Evolutionary conservation across 192 early-diverging fungal genomes (phyloP).

Genomic region (Chytriomyces sp.): DNA sequence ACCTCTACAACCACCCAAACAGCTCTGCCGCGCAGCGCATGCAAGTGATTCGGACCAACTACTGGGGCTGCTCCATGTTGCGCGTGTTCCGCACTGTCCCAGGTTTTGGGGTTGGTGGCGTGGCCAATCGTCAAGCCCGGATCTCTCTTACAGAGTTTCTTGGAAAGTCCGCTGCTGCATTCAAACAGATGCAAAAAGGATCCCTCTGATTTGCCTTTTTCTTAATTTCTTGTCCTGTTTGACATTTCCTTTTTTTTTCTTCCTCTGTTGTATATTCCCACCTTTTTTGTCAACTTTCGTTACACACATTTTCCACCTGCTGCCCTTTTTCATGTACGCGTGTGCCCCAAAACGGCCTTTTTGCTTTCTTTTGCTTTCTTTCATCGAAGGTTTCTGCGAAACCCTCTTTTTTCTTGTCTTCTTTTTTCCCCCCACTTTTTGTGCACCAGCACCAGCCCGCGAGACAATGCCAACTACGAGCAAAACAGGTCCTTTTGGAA

Average conservation of each 20-base stretch:
- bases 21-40: background rate
- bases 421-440: too few species aligned
- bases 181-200: background rate
- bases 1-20: slow-evolving; percentile 49
- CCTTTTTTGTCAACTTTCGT: background rate
- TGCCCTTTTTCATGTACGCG: too few species aligned
- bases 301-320: too few species aligned
- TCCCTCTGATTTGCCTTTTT: background rate
- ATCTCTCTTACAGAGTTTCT: background rate
- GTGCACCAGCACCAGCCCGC: too few species aligned
- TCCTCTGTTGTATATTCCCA: background rate
- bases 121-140: slow-evolving; percentile 35
- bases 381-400: too few species aligned
- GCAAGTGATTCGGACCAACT: slow-evolving; percentile 31
- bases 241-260: background rate
- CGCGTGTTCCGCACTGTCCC: slow-evolving; percentile 50
- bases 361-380: too few species aligned
- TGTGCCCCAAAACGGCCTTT: too few species aligned
- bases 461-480: too few species aligned
- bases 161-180: background rate
- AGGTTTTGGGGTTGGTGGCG: slow-evolving; percentile 54
- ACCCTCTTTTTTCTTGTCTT: too few species aligned
- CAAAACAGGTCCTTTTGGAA: too few species aligned
- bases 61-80: slow-evolving; percentile 35
- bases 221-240: background rate